Evolutionary conservation across 1,284 basidiomycete species (phyloP), one percentile per base, ranked within the genome.

Genomic region (Ganoderma sp.): DNA sequence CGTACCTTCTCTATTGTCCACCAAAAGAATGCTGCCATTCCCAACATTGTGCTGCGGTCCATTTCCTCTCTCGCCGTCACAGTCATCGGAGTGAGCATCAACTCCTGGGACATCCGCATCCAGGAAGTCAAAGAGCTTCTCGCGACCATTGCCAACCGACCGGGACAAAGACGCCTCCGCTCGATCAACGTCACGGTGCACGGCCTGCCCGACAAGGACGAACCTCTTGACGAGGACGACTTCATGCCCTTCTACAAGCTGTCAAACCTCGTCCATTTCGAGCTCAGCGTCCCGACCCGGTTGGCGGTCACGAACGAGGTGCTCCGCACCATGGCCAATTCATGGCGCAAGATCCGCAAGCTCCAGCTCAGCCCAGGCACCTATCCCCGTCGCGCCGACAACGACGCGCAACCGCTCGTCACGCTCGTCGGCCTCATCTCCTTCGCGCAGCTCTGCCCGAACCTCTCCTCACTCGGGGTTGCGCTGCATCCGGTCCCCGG

Each of bases 391-490:
- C 48, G 48, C 10, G 5, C n/a, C 48, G 48, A 52, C 22, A n/a
- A 52, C 48, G 48, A 52, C 22, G 22, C 48, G n/a, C n/a, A 25
- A n/a, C 48, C 48, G 22, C 22, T 52, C 48, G 48, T 25, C 12
- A 25, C 48, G 22, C 48, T 52, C 22, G 48, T 10, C 22, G 48
- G 48, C 22, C 61, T 63, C 48, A 22, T 63, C 61, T 22, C 28
- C 14, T 52, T 63, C 48, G 45, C 45, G 5, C 45, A 52, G 12
- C 19, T 39, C 19, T 63, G 61, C 61, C 61, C 61, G 14, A 7
- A 34, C 61, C 61, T 63, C 28, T 32, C 32, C 28, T 34, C 52
- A 5, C 52, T 56, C 28, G 52, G 28, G 28, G 28, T 56, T 2
- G 4, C 52, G 28, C 8, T 56, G 5, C 52, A 15, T 15, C 52